Evolutionary conservation across 345 rosid genomes (phyloP).

Genomic region (Hibiscus trionum): DNA sequence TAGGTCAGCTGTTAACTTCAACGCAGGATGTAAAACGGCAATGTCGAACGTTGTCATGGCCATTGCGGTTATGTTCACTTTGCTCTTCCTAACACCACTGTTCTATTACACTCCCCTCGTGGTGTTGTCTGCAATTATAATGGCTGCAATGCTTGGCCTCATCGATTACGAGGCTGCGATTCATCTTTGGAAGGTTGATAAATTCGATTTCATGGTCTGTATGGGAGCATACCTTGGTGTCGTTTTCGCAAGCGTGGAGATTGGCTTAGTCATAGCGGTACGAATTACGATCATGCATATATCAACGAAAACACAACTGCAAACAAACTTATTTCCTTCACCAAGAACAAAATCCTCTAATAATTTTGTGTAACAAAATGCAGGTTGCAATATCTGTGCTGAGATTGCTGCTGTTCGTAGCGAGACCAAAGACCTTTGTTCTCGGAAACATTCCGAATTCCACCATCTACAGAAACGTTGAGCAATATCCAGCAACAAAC

Average conservation of each 20-base stretch:
- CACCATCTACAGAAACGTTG: constrained; percentile 47
- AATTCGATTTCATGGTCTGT: constrained; percentile 77
- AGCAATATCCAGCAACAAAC: constrained; percentile 56
- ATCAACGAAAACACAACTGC: background rate
- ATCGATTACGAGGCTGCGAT: constrained; percentile 69
- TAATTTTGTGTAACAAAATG: background rate
- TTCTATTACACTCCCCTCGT: constrained; percentile 82
- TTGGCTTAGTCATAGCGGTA: constrained; percentile 68
- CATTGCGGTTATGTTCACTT: constrained; percentile 56
- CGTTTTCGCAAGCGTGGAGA: constrained; percentile 63
- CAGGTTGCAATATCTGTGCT: constrained; percentile 68
- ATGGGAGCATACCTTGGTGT: constrained; percentile 66
- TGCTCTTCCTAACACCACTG: constrained; percentile 65
- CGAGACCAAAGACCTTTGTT: constrained; percentile 65
- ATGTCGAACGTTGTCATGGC: constrained; percentile 84
- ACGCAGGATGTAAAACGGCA: constrained; percentile 90
- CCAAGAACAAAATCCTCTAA: background rate
- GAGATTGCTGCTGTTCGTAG: constrained; percentile 63
- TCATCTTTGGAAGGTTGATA: constrained; percentile 68
- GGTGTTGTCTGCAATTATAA: constrained; percentile 68
- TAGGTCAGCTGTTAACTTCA: constrained; percentile 83
- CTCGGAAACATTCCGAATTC: constrained; percentile 69
- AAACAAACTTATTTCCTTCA: background rate
- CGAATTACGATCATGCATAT: background rate
- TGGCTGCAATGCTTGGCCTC: constrained; percentile 85